Percentiles rank a stretch among this genome's conserved stretches.
Conservation (phyloP, 2,329 filamentous ascomycete species). For the Dryadomyces quercivorus region DNA sequence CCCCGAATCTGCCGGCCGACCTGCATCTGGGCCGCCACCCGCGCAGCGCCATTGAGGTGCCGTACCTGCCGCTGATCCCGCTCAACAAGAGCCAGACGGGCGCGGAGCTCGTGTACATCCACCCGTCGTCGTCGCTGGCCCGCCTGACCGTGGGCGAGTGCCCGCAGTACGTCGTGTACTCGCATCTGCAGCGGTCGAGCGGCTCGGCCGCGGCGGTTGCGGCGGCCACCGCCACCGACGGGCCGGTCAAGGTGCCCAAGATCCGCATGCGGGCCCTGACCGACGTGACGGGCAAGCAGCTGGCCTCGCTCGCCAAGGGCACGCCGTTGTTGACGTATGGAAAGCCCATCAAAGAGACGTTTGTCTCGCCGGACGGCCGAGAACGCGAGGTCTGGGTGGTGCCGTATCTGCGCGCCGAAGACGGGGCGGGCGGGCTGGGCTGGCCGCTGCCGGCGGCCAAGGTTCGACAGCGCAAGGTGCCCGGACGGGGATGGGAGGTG, state of each 20-base stretch:
- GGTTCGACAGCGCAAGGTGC: slow-evolving; percentile 65
- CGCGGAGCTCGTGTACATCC: slow-evolving; percentile 63
- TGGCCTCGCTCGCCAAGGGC: slow-evolving; percentile 68
- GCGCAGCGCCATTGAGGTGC: slow-evolving; percentile 78
- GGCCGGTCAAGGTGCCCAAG: slow-evolving; percentile 66
- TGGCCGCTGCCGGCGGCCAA: slow-evolving; percentile 83
- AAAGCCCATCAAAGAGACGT: slow-evolving; percentile 81
- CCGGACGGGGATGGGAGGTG: slow-evolving; percentile 63
- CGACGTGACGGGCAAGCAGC: slow-evolving; percentile 60
- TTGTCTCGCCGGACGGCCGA: slow-evolving; percentile 25
- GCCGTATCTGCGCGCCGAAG: slow-evolving; percentile 61
- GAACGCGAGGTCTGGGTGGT: slow-evolving; percentile 72
- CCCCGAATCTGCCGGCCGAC: slow-evolving; percentile 49
- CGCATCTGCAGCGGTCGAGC: slow-evolving; percentile 62
- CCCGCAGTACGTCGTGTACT: slow-evolving; percentile 80
- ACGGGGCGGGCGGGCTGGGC: slow-evolving; percentile 49
- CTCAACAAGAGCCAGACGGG: slow-evolving; percentile 31
- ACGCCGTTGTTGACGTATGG: slow-evolving; percentile 76
- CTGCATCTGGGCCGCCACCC: slow-evolving; percentile 30
- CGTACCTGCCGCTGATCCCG: slow-evolving; percentile 76
- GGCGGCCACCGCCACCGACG: slow-evolving; percentile 37
- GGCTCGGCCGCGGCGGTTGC: slow-evolving; percentile 30
- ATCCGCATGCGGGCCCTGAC: slow-evolving; percentile 84
- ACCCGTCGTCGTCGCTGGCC: slow-evolving; percentile 72
- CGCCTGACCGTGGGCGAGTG: slow-evolving; percentile 58